Evolutionary conservation across 2,329 filamentous ascomycete species (phyloP), one percentile per base, ranked within the genome.

Genomic region (Davidsoniella eucalypti): DNA sequence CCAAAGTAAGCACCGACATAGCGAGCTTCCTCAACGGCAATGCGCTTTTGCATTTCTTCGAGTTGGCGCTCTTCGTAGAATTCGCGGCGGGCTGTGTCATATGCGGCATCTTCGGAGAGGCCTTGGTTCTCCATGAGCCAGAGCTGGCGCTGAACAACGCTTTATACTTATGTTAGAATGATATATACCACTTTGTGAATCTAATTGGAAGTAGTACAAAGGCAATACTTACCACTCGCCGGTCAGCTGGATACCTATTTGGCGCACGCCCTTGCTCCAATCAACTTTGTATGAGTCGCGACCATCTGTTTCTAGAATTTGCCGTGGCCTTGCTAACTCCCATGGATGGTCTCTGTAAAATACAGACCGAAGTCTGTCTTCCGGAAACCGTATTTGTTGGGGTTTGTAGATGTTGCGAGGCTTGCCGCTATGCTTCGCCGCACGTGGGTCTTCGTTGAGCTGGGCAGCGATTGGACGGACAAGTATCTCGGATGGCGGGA

Each of bases 291-390:
- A 76, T 47, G 77, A 71, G 61, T 98, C 90, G 61, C 82, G 84
- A 49, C 92, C 92, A 59, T 90, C 83, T 57, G 80, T 71, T 67
- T 98, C 92, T 8, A 96, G 68, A 44, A 98, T 70, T 52, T 94
- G 72, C 57, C 86, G 75, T 50, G 92, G 92, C 55, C 90, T 75
- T 16, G 92, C 92, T 61, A 98, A 69, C 67, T 98, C 92, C 92
- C 92, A 98, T 4, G 92, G 92, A 63, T 98, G 92, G 64, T 98
- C 90, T 60, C 74, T 78, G 69, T 85, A 98, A 68, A 96, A 98
- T 25, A 80, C 77, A 57, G 67, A 71, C 55, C 92, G 81, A 60
- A 98, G 71, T 54, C 69, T 66, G 65, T 98, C 92, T 64, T 98
- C 92, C 54, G 83, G 77, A 63, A 92, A 95, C 49, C 68, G 69